Base-by-base conservation (phyloP, 768 basidiomycete genomes). In the Strobilomyces dryophilus region DNA sequence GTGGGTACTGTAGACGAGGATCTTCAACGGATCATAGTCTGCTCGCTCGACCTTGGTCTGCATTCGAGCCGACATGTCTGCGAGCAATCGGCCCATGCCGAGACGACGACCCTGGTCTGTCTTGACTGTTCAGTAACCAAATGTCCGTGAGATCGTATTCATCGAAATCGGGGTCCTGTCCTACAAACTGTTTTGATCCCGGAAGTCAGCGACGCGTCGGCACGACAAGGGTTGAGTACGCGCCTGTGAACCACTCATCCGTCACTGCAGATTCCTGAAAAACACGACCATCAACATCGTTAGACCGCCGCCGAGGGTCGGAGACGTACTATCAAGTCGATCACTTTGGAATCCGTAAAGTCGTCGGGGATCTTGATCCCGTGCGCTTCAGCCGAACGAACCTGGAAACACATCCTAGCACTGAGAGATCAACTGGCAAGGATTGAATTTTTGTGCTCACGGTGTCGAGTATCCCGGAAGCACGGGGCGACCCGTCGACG, bases 211-310 rank as follows among this genome's bases (percentile, higher is more conserved):
- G 5, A 12, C 14, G 11, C 14, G 6, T 36, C 11, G 11, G 6
- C 15, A 27, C 26, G 35, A 49, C 20, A 29, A 14, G 39, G 42
- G 34, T 21, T 27, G 27, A 15, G 3, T 32, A 65, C 70, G 24
- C 58, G 74, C 85, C 81, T 72, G 79, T 76, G 65, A 87, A 92
- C 89, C 89, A 92, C 66, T 93, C 89, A 45, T 77, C 78, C 24
- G 86, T 80, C 18, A 10, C 83, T 18, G 87, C 89, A 49, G 75
- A 74, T 70, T 92, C 86, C 85, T 88, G 41, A 49, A 35, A 24
- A 34, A 24, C 24, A 29, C 21, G 43, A 20, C 20, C 11, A 18
- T 43, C 21, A 45, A 18, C 18, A 18, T 41, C 21, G 18, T 9
- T 35, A 34, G 7, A 27, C 1, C 32, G 26, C 36, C 20, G 2